Evolutionary conservation across 768 basidiomycete genomes (phyloP).

Genomic region (Panaeolus papilionaceus): DNA sequence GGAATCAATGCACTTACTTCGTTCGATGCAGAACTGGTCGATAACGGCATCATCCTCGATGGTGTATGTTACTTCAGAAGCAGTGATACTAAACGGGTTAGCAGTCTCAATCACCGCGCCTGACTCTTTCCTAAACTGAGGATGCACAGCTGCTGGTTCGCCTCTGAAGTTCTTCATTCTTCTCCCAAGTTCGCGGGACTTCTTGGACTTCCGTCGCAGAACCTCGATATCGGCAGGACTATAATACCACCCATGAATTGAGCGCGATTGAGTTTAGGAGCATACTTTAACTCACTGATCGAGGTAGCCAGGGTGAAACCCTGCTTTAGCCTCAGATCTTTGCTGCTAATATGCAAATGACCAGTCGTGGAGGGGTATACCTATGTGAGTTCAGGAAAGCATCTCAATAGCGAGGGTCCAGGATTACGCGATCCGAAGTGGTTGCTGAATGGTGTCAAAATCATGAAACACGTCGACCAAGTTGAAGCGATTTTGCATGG

Average conservation of each 20-base stretch:
- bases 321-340: conserved; percentile 45
- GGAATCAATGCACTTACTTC: conserved; percentile 29
- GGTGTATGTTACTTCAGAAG: conserved; percentile 46
- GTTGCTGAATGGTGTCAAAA: too few relatives aligned
- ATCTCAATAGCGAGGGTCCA: too few relatives aligned
- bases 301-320: conserved; percentile 54
- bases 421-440: too few relatives aligned
- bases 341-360: conserved; percentile 52
- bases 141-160: conserved; percentile 41
- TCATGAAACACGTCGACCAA: too few relatives aligned
- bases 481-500: too few relatives aligned
- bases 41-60: conserved; percentile 49
- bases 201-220: conserved; percentile 61
- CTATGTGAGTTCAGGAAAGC: conserved; percentile 26
- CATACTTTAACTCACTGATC: conserved; percentile 40
- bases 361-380: conserved; percentile 55
- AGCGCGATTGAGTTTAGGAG: too few relatives aligned
- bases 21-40: conserved; percentile 42
- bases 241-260: neutral
- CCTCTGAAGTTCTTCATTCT: conserved; percentile 56
- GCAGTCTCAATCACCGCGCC: conserved; percentile 30
- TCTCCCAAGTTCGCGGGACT: conserved; percentile 55
- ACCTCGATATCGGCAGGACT: conserved; percentile 51
- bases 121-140: conserved; percentile 42
- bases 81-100: conserved; percentile 38